Conservation (phyloP, 116 monocot genomes). For the Thalassia testudinum region DNA sequence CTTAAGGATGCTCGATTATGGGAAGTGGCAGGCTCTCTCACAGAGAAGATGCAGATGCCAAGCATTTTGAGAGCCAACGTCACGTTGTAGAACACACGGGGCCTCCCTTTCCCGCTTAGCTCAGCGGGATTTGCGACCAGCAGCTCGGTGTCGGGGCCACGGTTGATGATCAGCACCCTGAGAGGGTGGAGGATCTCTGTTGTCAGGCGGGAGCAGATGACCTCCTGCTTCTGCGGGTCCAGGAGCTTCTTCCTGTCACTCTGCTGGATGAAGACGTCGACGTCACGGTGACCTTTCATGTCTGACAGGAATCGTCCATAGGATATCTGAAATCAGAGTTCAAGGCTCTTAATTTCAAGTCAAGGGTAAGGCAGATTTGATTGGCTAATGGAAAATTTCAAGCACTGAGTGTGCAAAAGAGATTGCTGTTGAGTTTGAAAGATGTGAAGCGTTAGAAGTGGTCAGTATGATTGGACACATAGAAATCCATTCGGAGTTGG, state of each 20-base stretch:
- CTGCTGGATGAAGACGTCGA: slow-evolving; percentile 69
- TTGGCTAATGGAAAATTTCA: no score
- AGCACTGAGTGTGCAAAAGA: no score
- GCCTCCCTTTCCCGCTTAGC: slow-evolving; percentile 61
- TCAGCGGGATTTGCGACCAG: slow-evolving; percentile 79
- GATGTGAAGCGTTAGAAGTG: no score
- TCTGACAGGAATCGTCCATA: slow-evolving; percentile 60
- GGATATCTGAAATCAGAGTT: slow-evolving; percentile 24
- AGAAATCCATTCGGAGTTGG: no score
- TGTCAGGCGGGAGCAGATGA: slow-evolving; percentile 32
- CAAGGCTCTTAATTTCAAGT: background rate
- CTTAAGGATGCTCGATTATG: no score
- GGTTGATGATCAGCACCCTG: slow-evolving; percentile 42
- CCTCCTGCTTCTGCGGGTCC: slow-evolving; percentile 49
- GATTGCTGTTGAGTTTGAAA: no score
- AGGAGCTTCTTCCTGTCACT: slow-evolving; percentile 59
- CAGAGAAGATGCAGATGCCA: slow-evolving; percentile 76
- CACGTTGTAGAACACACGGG: slow-evolving; percentile 69
- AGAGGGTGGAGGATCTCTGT: slow-evolving; percentile 66
- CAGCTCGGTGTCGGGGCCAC: slow-evolving; percentile 76
- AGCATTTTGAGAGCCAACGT: slow-evolving; percentile 59
- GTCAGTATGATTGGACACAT: no score
- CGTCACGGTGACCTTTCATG: slow-evolving; percentile 48
- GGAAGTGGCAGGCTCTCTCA: slow-evolving; percentile 13
- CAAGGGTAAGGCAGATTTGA: background rate